phyloP scores from a whole-genome alignment of 1,139 yeast genomes.

The Taiozyma sp. region DNA sequence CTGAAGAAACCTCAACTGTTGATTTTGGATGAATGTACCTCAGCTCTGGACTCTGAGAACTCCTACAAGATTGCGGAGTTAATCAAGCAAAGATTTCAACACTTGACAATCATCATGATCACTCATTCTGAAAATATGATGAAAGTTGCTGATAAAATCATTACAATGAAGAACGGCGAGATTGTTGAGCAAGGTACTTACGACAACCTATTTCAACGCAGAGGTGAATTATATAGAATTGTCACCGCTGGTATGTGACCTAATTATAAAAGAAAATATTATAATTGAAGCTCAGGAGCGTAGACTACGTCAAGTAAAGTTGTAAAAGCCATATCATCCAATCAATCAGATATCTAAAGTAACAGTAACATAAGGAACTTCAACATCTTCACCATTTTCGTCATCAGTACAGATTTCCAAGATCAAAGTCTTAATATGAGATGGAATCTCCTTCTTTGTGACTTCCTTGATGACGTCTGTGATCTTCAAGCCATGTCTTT shows the following conservation, averaged over 20 bases:
- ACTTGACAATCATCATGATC: slow-evolving; percentile 42
- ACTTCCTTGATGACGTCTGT: slow-evolving; percentile 76
- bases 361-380: slow-evolving; percentile 79
- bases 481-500: slow-evolving; percentile 62
- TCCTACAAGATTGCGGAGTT: slow-evolving; percentile 37
- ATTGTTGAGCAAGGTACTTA: slow-evolving; percentile 36
- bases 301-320: neutral
- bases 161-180: slow-evolving; percentile 41
- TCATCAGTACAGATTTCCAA: slow-evolving; percentile 94
- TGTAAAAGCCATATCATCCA: neutral
- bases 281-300: neutral
- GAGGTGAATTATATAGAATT: slow-evolving; percentile 24
- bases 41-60: slow-evolving; percentile 66
- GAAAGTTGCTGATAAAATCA: slow-evolving; percentile 39
- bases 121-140: slow-evolving; percentile 62
- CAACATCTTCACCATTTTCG: slow-evolving; percentile 90
- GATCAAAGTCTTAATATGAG: slow-evolving; percentile 69
- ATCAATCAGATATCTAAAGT: slow-evolving; percentile 31
- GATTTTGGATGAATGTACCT: slow-evolving; percentile 76
- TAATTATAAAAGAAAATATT: no score
- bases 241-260: slow-evolving; percentile 18
- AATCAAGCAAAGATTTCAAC: slow-evolving; percentile 33
- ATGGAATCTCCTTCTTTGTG: slow-evolving; percentile 79
- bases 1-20: slow-evolving; percentile 57
- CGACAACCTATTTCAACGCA: slow-evolving; percentile 20